These are phyloP conservation scores for Heterobasidion occidentale DNA, from an alignment of 1,284 basidiomycete species.

Conservation along the genomic window DNA sequence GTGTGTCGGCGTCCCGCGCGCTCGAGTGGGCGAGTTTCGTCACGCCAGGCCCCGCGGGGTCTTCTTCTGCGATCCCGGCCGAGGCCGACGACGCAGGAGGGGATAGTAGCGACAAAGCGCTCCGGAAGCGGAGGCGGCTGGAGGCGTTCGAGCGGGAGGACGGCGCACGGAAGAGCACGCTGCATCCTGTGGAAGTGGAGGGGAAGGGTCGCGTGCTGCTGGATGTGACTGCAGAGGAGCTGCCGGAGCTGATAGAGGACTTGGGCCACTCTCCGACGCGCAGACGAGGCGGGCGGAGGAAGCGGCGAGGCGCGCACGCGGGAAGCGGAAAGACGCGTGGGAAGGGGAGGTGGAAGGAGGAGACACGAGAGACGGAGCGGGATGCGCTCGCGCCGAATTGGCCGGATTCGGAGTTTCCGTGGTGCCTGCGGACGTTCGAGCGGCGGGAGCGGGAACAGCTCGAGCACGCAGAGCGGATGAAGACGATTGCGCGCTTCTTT, in stretches of 20 bases:
- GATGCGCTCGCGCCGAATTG: constrained; percentile 47
- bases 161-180: constrained; percentile 20
- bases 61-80: neutral
- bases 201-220: constrained; percentile 60
- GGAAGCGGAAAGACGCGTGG: constrained; percentile 11
- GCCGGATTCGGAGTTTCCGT: constrained; percentile 71
- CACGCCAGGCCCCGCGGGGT: constrained; percentile 24
- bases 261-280: constrained; percentile 21
- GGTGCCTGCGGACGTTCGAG: constrained; percentile 53
- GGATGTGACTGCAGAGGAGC: constrained; percentile 33
- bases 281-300: constrained; percentile 25
- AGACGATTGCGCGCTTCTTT: constrained; percentile 49
- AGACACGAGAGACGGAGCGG: constrained; percentile 1
- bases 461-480: constrained; percentile 50
- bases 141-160: constrained; percentile 41
- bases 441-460: constrained; percentile 39
- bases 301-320: constrained; percentile 19
- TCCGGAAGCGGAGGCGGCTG: constrained; percentile 53
- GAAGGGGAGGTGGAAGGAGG: constrained; percentile 1
- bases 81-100: neutral
- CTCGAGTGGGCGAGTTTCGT: constrained; percentile 31
- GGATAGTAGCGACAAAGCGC: constrained; percentile 45
- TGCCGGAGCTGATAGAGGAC: constrained; percentile 12
- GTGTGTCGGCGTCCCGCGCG: constrained; percentile 22
- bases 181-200: constrained; percentile 54